Evolutionary conservation across 1,284 basidiomycete species (phyloP).

Genomic region (Ustilago nuda): DNA sequence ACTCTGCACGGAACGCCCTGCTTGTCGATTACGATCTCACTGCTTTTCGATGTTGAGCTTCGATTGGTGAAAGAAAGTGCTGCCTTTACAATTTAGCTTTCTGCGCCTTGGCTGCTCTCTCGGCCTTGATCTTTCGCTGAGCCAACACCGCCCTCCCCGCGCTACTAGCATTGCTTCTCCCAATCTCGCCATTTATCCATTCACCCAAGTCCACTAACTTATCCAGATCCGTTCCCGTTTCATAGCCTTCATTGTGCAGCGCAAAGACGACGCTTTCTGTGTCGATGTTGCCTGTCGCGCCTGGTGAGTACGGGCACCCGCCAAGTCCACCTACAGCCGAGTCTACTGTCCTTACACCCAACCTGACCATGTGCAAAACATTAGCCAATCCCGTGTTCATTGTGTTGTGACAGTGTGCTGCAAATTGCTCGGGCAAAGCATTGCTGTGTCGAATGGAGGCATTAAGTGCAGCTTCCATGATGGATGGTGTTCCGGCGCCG

Average conservation of each 20-base stretch:
- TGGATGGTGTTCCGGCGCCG: conserved; percentile 82
- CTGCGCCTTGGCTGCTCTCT: conserved; percentile 21
- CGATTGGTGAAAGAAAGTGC: no score
- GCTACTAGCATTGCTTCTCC: conserved; percentile 40
- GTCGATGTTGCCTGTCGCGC: conserved; percentile 71
- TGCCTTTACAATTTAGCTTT: conserved; percentile 19
- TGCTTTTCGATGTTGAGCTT: background rate
- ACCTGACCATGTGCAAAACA: conserved; percentile 70
- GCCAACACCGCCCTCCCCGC: conserved; percentile 56
- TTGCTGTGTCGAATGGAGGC: conserved; percentile 73
- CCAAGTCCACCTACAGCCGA: conserved; percentile 85
- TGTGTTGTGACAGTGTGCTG: conserved; percentile 85
- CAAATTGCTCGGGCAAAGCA: conserved; percentile 9
- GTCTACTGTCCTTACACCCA: conserved; percentile 73
- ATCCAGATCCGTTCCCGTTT: conserved; percentile 75
- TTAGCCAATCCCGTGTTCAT: conserved; percentile 80
- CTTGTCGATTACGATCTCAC: background rate
- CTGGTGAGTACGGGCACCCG: conserved; percentile 94
- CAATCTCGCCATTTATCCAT: conserved; percentile 46
- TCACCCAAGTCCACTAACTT: conserved; percentile 49
- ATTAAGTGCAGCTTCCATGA: conserved; percentile 78
- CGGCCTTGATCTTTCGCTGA: conserved; percentile 30
- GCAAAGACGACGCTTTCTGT: conserved; percentile 82
- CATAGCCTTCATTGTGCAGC: conserved; percentile 78
- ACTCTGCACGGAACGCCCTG: no score